phyloP scores from a whole-genome alignment of 2,329 filamentous ascomycete species.

The Ceratocystis huliohia region DNA sequence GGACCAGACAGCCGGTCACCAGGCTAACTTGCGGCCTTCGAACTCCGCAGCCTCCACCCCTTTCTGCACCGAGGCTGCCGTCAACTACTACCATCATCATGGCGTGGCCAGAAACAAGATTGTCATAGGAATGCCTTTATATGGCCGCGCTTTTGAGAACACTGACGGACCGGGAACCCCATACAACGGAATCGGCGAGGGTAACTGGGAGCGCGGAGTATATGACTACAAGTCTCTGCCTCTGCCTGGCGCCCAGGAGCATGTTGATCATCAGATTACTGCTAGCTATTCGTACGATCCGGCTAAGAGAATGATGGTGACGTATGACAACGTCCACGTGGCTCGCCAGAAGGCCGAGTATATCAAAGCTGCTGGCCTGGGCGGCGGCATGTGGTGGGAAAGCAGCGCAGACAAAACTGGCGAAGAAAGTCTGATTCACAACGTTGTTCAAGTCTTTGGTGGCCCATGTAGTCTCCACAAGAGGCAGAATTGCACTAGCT shows the following conservation, averaged over 20 bases:
- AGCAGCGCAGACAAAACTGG: slow-evolving; percentile 62
- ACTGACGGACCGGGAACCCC: slow-evolving; percentile 61
- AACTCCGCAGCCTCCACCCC: slow-evolving; percentile 54
- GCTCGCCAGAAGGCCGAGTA: slow-evolving; percentile 58
- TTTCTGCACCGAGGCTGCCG: slow-evolving; percentile 59
- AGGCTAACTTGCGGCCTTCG: slow-evolving; percentile 62
- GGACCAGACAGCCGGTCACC: slow-evolving; percentile 60
- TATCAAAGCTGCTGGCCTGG: slow-evolving; percentile 53
- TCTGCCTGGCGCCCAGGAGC: slow-evolving; percentile 49
- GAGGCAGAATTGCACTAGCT: slow-evolving; percentile 47
- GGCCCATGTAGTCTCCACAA: slow-evolving; percentile 39
- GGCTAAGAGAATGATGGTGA: slow-evolving; percentile 52
- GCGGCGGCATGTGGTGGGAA: slow-evolving; percentile 98
- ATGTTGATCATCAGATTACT: slow-evolving; percentile 47
- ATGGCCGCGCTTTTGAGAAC: slow-evolving; percentile 70
- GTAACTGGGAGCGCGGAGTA: slow-evolving; percentile 73
- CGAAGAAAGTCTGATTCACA: slow-evolving; percentile 53
- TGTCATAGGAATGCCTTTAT: slow-evolving; percentile 82
- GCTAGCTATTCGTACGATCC: slow-evolving; percentile 70
- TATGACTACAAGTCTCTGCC: slow-evolving; percentile 85
- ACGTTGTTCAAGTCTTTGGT: slow-evolving; percentile 48
- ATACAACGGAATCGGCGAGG: slow-evolving; percentile 61
- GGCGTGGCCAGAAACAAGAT: slow-evolving; percentile 60
- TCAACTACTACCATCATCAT: slow-evolving; percentile 54
- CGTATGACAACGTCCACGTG: slow-evolving; percentile 61